Conservation (phyloP, 108 stramenopile genomes). For the Mediolabrus comicus region DNA sequence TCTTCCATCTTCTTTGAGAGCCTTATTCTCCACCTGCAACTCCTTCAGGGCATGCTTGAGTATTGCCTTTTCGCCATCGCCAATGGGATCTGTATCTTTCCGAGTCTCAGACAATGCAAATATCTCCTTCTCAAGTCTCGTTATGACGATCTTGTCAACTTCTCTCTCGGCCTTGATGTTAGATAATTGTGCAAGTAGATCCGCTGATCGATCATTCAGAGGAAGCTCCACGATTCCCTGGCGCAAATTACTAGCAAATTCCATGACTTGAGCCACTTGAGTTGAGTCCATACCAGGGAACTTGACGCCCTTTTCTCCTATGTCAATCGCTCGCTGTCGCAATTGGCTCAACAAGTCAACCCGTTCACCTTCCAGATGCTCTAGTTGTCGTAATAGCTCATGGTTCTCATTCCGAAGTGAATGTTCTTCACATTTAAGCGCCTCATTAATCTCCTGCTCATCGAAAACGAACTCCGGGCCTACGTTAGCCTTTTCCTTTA, state of each 20-base stretch:
- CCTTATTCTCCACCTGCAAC: conserved; percentile 1
- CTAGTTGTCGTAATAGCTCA: conserved; percentile 64
- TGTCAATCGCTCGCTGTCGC: conserved; percentile 54
- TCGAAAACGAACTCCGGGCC: conserved; percentile 52
- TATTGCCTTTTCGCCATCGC: background rate
- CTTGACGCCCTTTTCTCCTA: conserved; percentile 60
- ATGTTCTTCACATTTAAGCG: conserved; percentile 27
- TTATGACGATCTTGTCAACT: conserved; percentile 50
- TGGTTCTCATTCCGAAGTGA: conserved; percentile 25
- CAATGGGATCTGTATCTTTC: conserved; percentile 1
- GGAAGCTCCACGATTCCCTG: conserved; percentile 53
- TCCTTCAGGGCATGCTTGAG: background rate
- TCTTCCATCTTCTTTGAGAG: conserved; percentile 6
- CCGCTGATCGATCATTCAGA: conserved; percentile 45
- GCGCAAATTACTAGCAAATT: conserved; percentile 57
- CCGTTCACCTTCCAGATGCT: conserved; percentile 66
- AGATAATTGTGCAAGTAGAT: conserved; percentile 43
- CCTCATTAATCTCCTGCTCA: conserved; percentile 53
- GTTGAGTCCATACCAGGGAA: conserved; percentile 44
- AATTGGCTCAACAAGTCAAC: conserved; percentile 55
- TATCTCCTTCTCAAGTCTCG: conserved; percentile 49
- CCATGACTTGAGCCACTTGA: conserved; percentile 46
- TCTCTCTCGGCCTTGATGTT: conserved; percentile 41
- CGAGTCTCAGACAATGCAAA: conserved; percentile 9
- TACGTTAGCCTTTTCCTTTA: conserved; percentile 66